Conservation (phyloP, 305 asterid species). For the Andrographis paniculata region DNA sequence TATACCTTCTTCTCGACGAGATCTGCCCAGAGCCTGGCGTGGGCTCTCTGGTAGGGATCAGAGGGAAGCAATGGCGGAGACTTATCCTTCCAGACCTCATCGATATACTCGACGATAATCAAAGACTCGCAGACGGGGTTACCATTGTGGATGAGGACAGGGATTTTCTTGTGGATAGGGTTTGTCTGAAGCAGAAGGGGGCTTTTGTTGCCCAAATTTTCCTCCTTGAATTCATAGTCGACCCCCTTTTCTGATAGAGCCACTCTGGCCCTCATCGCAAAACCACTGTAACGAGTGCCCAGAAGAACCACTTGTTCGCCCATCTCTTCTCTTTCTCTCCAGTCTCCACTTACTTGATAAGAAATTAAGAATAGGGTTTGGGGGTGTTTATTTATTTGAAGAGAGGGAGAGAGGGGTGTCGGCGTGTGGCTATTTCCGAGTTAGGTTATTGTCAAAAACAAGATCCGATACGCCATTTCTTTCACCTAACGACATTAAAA, state of each 20-base stretch:
- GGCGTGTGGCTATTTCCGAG: no score
- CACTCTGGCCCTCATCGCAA: constrained; percentile 6
- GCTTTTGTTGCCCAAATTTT: neutral
- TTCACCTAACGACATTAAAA: no score
- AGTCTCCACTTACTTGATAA: no score
- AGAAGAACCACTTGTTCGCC: no score
- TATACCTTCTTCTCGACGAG: constrained; percentile 40
- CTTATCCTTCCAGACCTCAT: constrained; percentile 42
- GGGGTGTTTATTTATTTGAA: no score
- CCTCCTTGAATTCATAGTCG: constrained; percentile 4
- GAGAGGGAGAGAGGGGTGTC: no score
- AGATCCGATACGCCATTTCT: no score
- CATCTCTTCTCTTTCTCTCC: no score
- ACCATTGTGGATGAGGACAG: no score
- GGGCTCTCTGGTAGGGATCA: constrained; percentile 39
- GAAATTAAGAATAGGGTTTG: no score
- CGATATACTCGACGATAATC: constrained; percentile 43
- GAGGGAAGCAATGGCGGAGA: constrained; percentile 41
- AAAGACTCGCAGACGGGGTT: constrained; percentile 52
- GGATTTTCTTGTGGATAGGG: neutral
- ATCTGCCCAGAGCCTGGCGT: constrained; percentile 60
- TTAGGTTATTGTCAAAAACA: no score
- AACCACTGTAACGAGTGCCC: no score
- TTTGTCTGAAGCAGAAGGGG: constrained; percentile 10
- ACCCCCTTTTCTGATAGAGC: constrained; percentile 11